Base-by-base conservation (phyloP, 73 alveolate species). In the Paramecium sexaurelia region DNA sequence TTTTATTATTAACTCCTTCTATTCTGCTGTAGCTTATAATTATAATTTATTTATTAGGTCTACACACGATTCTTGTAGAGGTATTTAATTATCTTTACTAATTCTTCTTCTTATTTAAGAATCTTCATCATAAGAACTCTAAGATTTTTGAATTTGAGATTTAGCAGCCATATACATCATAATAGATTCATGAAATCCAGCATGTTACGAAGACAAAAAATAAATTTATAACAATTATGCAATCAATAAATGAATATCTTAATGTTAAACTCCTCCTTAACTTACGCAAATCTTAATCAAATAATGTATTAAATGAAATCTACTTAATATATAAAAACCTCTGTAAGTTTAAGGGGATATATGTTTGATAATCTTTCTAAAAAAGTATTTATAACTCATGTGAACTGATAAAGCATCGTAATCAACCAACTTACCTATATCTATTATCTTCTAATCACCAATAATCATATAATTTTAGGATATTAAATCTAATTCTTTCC, bases 111-210 rank as follows among this genome's bases (percentile, higher is more conserved):
- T 78, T 0, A 78, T 39, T 78, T 19, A 15, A 29, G 68, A 19
- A 45, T 78, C 73, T 78, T 78, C 90, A 24, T 78, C 90, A 78
- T 41, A 39, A 37, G 24, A 9, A 26, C 33, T 37, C 7, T 56
- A 32, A 35, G 15, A 22, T 71, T 32, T 71, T 8, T 33, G 1
- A 4, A 71, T 40, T 33, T 35, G 15, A 37, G 45, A 78, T 45
- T 78, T 78, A 7, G 73, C 43, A 41, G 90, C 43, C 75, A 78
- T 45, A 41, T 24, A 19, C 90, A 78, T 78, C 90, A 78, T 78
- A 7, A 78, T 78, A 15, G 68, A 78, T 45, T 78, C 90, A 78
- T 78, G 90, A 78, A 78, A 78, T 43, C 90, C 90, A 40, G 90
- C 90, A 78, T 78, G 90, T 78, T 78, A 19, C 6, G 90, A 78